Evolutionary conservation across 192 early-diverging fungal species (phyloP), one percentile per base, ranked within the genome.

Genomic region (Backusella morwellensis): DNA sequence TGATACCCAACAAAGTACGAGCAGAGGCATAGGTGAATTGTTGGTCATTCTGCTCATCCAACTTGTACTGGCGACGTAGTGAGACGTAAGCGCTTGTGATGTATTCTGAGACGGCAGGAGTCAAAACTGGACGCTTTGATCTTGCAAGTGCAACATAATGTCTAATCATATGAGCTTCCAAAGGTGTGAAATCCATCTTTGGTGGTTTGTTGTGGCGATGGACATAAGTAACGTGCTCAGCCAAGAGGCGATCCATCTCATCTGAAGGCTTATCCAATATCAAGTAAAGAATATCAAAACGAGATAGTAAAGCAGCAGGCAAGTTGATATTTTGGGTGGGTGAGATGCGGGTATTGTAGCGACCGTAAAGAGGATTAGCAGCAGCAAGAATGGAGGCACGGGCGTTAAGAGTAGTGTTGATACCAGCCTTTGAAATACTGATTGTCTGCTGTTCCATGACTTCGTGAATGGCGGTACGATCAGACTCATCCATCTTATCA

Each of bases 401-500:
- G 0, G 98, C 98, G 78, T 98, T 98, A 34, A 99, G 84, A 5
- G 96, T 98, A 5, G 97, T 98, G 35, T 95, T 97, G 84, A 99
- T 99, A 74, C 98, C 98, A 34, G 98, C 98, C 86, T 99, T 99
- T 81, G 92, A 91, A 68, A 99, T 97, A 75, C 92, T 94, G 80
- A 99, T 97, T 3, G 97, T 99, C 86, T 99, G 98, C 80, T 99
- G 98, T 91, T 99, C 98, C 98, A 99, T 99, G 12, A 98, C 98
- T 85, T 99, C 98, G 81, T 98, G 98, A 81, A 99, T 97, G 32
- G 97, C 97, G 8, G 97, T 97, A 73, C 97, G 90, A 86, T 98
- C 96, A 9, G 85, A 86, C 75, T 99, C 98, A 75, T 97, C 95
- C 97, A 99, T 99, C 83, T 99, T 99, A 85, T 99, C 98, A 81